Base-by-base conservation (phyloP, 2,329 filamentous ascomycete species). In the Coniochaeta ligniaria region DNA sequence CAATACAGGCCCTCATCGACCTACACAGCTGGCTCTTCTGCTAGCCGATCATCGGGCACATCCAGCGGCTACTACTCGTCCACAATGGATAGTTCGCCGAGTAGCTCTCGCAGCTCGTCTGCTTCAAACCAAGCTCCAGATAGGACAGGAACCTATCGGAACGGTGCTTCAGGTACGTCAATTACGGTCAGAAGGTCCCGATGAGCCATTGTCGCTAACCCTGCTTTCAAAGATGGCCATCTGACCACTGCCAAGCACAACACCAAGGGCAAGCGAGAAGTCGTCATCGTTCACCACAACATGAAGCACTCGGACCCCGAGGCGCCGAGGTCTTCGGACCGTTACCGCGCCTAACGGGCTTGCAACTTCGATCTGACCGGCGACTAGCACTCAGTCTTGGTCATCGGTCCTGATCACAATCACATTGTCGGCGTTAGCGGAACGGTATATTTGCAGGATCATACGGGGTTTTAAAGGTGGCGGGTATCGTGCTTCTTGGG, bases 31-130 rank as follows among this genome's bases (percentile, higher is more conserved):
- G 47, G 24, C 22, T 52, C 31, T 35, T 57, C 54, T 22, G n/a
- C 54, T 6, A 38, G 20, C 33, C 35, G 35, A 14, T 57, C 28
- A 8, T 35, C 54, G 16, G 20, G 28, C 35, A 38, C 31, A 20
- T 57, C 28, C 31, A 57, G n/a, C 33, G 31, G 16, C 33, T 57
- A 57, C 54, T 36, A 22, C 35, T 16, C 35, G 7, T 57, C 54
- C n/a, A 36, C 54, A 35, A 57, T 57, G 54, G 54, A 57, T 14
- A 38, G 54, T 24, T 38, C 54, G 3, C 16, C 54, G 6, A 57
- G n/a, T n/a, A n/a, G 31, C 35, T 57, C 54, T 24, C 54, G 54
- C 35, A 57, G 54, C 54, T 38, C 54, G 54, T 36, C 54, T 57
- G 54, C 54, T 6, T 36, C 28, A 6, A 57, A 38, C 54, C 12